Conservation (phyloP, 176 grass and related monocot species). For the Phragmites australis region DNA sequence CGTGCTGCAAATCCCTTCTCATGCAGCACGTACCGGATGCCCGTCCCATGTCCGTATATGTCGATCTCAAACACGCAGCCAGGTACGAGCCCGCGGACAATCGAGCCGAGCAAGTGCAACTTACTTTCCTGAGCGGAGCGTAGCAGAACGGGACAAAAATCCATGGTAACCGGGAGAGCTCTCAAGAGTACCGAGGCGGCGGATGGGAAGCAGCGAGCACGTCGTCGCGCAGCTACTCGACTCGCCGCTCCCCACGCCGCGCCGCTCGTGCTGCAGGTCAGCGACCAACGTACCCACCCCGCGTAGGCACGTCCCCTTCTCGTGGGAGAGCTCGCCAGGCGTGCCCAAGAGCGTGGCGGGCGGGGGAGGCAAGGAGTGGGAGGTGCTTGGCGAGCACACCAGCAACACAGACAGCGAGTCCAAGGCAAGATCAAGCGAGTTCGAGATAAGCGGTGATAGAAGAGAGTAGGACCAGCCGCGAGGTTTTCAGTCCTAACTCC, state of each 20-base stretch:
- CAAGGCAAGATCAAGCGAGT: constrained; percentile 33
- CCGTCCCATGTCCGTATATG: no score
- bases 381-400: neutral
- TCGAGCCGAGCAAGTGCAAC: no score
- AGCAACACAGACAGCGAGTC: constrained; percentile 21
- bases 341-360: constrained; percentile 53
- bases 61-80: no score
- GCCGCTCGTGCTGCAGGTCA: constrained; percentile 63
- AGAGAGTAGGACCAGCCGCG: neutral
- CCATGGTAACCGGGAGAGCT: neutral
- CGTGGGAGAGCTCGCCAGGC: constrained; percentile 86
- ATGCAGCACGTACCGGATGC: no score
- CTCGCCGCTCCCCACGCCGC: constrained; percentile 73
- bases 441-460: constrained; percentile 32
- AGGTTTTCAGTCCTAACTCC: neutral
- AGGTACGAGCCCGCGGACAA: no score
- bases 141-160: neutral
- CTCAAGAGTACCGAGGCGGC: constrained; percentile 16
- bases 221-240: constrained; percentile 57
- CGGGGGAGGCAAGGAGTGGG: neutral
- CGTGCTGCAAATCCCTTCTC: no score
- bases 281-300: constrained; percentile 25
- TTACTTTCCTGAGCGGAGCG: no score
- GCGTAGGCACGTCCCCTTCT: constrained; percentile 76
- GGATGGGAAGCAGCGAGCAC: constrained; percentile 40